These are phyloP conservation scores for Ogataea populi-albae DNA, from an alignment of 805 yeast species.

Conservation along the genomic window DNA sequence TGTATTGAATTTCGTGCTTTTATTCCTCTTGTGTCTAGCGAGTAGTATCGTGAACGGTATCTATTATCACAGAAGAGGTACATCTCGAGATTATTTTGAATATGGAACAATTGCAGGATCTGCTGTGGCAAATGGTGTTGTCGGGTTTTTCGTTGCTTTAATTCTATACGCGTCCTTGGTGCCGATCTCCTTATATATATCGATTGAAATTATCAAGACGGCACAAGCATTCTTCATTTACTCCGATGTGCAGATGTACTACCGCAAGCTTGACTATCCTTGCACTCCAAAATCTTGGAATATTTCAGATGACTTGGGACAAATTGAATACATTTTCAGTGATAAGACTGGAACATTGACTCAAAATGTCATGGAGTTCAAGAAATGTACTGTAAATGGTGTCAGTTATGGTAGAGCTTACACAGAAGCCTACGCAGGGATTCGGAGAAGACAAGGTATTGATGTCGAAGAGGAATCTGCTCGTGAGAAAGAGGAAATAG, in stretches of 20 bases:
- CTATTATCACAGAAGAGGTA: slow-evolving; percentile 44
- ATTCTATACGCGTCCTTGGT: slow-evolving; percentile 77
- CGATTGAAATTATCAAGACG: slow-evolving; percentile 79
- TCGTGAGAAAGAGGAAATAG: slow-evolving; percentile 51
- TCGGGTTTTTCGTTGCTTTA: slow-evolving; percentile 71
- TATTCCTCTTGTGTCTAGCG: slow-evolving; percentile 65
- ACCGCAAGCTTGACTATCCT: slow-evolving; percentile 67
- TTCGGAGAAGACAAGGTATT: slow-evolving; percentile 73
- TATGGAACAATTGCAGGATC: slow-evolving; percentile 66
- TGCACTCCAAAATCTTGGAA: slow-evolving; percentile 85
- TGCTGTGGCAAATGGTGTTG: slow-evolving; percentile 65
- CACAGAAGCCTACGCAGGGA: slow-evolving; percentile 79
- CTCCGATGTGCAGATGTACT: slow-evolving; percentile 71
- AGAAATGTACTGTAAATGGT: slow-evolving; percentile 75
- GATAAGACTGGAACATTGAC: slow-evolving; percentile 85
- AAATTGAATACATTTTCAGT: slow-evolving; percentile 78
- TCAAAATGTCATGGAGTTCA: slow-evolving; percentile 83
- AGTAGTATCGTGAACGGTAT: slow-evolving; percentile 72
- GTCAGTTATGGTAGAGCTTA: slow-evolving; percentile 73
- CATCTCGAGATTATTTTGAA: slow-evolving; percentile 64
- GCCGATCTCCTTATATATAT: slow-evolving; percentile 78
- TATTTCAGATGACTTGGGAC: slow-evolving; percentile 83
- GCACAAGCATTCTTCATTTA: slow-evolving; percentile 79
- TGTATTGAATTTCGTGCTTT: slow-evolving; percentile 57
- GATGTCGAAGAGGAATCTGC: slow-evolving; percentile 64